phyloP scores from a whole-genome alignment of 805 yeast genomes.

The Nakazawaea wyomingensis region DNA sequence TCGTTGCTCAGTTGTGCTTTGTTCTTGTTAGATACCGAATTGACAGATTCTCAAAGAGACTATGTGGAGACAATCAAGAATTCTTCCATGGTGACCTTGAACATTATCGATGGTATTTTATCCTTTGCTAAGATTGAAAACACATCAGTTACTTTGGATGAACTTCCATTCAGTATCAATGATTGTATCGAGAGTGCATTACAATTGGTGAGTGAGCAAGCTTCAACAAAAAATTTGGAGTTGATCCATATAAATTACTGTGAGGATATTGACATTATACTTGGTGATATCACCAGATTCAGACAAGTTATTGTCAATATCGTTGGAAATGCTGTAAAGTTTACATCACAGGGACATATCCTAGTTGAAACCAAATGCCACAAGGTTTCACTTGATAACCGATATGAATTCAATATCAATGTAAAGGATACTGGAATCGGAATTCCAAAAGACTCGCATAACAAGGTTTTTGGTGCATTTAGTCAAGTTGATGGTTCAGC shows the following conservation, averaged over 20 bases:
- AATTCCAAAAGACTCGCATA: constrained; percentile 37
- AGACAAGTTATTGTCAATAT: constrained; percentile 47
- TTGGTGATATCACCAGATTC: constrained; percentile 46
- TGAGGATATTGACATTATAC: constrained; percentile 30
- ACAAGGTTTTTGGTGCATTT: constrained; percentile 46
- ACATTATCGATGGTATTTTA: constrained; percentile 48
- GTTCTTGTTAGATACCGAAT: constrained; percentile 42
- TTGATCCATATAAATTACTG: constrained; percentile 39
- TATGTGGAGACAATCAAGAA: constrained; percentile 48
- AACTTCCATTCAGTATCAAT: constrained; percentile 37
- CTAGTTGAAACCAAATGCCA: constrained; percentile 26
- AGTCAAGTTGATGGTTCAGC: constrained; percentile 54
- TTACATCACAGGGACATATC: constrained; percentile 39
- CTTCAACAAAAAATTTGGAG: constrained; percentile 37
- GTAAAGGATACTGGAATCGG: constrained; percentile 53
- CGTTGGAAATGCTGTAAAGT: constrained; percentile 50
- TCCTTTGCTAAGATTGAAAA: constrained; percentile 53
- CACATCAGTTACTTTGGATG: constrained; percentile 42
- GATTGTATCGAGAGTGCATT: constrained; percentile 44
- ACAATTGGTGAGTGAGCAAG: constrained; percentile 44
- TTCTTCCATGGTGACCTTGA: constrained; percentile 46
- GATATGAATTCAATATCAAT: constrained; percentile 33
- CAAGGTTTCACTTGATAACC: constrained; percentile 26
- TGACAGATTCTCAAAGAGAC: constrained; percentile 38
- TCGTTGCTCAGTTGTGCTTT: constrained; percentile 44